phyloP scores from a whole-genome alignment of 2,329 filamentous ascomycete species.

The Raffaelea deltoideospora region DNA sequence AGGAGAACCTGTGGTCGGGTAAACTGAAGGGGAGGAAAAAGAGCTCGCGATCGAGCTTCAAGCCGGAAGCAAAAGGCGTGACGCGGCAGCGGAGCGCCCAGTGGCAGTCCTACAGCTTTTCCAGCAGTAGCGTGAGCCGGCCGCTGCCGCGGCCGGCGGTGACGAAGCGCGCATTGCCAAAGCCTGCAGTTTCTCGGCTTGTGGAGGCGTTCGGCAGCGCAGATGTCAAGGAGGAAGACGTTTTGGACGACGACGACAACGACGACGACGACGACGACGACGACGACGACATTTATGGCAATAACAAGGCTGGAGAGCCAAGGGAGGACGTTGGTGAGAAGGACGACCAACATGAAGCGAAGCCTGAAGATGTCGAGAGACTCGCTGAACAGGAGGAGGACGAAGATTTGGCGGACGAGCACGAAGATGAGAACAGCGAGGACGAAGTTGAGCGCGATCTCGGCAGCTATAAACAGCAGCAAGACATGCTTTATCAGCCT shows the following conservation, averaged over 20 bases:
- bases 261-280: neutral
- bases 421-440: conserved; percentile 2
- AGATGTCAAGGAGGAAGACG: too few relatives aligned
- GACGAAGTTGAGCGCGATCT: neutral
- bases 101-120: conserved; percentile 8
- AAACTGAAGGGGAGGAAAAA: conserved; percentile 7
- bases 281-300: too few relatives aligned
- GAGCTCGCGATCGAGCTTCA: neutral
- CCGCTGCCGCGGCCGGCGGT: neutral
- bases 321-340: neutral
- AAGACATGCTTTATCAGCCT: too few relatives aligned
- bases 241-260: too few relatives aligned
- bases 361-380: neutral
- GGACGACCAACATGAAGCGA: neutral
- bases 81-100: conserved; percentile 9
- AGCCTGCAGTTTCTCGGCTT: neutral
- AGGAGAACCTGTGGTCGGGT: neutral
- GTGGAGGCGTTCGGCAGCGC: too few relatives aligned
- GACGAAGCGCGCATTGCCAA: neutral
- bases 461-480: too few relatives aligned
- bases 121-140: neutral
- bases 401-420: neutral
- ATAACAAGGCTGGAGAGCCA: neutral
- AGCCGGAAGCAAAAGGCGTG: conserved; percentile 8
- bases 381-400: neutral